phyloP scores from a whole-genome alignment of 495 filamentous ascomycete species.

The Aspergillus kassunensis region DNA sequence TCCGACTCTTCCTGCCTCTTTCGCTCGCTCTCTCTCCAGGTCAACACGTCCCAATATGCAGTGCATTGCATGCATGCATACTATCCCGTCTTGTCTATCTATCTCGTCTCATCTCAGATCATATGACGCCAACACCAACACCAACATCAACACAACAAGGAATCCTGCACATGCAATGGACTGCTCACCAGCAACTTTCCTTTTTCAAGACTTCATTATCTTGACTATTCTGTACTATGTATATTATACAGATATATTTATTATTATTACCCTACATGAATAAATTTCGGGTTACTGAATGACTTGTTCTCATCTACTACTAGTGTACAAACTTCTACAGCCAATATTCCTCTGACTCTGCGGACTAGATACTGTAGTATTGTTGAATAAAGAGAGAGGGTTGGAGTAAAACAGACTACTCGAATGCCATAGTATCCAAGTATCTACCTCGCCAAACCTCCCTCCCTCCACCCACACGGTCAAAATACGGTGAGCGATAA shows the following conservation, averaged over 20 bases:
- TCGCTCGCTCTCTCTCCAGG: background rate
- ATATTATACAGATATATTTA: background rate
- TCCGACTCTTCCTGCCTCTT: background rate
- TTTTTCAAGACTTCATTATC: background rate
- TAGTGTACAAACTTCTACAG: too few relatives aligned
- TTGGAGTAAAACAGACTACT: too few relatives aligned
- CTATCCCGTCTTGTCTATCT: background rate
- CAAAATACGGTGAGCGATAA: conserved; percentile 3
- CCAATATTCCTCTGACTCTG: too few relatives aligned
- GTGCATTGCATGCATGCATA: background rate
- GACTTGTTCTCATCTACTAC: too few relatives aligned
- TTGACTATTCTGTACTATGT: background rate
- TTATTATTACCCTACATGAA: background rate
- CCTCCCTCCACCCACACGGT: background rate
- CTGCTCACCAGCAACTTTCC: background rate
- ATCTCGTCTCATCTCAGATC: too few relatives aligned
- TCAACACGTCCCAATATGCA: background rate
- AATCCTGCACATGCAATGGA: background rate
- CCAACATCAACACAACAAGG: background rate
- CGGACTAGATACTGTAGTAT: too few relatives aligned
- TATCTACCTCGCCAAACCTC: too few relatives aligned
- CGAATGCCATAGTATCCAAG: too few relatives aligned
- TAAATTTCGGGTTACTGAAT: conserved; percentile 3
- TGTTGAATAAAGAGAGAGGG: too few relatives aligned
- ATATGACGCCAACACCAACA: conserved; percentile 10